Conservation (phyloP, 2,329 filamentous ascomycete species). For the Leptographium radiaticola region DNA sequence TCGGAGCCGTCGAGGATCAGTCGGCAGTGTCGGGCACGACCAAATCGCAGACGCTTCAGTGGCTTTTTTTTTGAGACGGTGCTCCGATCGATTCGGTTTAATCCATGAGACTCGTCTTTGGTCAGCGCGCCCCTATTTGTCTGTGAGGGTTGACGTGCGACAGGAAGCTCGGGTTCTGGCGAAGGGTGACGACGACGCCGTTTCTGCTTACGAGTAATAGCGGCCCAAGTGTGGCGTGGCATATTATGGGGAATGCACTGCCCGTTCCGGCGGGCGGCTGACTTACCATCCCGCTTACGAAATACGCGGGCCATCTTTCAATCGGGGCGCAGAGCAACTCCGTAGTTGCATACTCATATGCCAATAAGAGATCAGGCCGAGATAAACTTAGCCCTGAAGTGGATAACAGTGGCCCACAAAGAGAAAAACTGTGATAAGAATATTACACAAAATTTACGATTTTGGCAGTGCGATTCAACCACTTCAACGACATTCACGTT, state of each 20-base stretch:
- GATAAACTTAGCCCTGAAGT: constrained; percentile 9
- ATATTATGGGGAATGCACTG: neutral
- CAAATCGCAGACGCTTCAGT: neutral
- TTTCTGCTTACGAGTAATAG: no score
- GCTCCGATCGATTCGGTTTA: neutral
- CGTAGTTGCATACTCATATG: neutral
- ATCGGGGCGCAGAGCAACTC: neutral
- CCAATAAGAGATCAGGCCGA: neutral
- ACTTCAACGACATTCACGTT: constrained; percentile 1
- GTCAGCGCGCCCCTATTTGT: neutral
- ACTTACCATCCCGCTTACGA: neutral
- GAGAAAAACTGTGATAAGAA: constrained; percentile 11
- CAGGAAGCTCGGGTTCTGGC: neutral
- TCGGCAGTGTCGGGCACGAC: neutral
- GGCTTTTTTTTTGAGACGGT: neutral
- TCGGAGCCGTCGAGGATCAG: neutral
- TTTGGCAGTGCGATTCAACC: neutral
- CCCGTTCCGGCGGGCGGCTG: neutral
- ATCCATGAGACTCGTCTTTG: neutral
- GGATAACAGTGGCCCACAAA: constrained; percentile 24
- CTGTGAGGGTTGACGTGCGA: neutral
- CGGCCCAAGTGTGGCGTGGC: neutral
- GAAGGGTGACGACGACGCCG: neutral
- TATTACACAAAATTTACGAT: constrained; percentile 7
- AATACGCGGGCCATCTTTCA: neutral